These are phyloP conservation scores for Dryadomyces sulphureus DNA, from an alignment of 2,329 filamentous ascomycete species.

Conservation along the genomic window DNA sequence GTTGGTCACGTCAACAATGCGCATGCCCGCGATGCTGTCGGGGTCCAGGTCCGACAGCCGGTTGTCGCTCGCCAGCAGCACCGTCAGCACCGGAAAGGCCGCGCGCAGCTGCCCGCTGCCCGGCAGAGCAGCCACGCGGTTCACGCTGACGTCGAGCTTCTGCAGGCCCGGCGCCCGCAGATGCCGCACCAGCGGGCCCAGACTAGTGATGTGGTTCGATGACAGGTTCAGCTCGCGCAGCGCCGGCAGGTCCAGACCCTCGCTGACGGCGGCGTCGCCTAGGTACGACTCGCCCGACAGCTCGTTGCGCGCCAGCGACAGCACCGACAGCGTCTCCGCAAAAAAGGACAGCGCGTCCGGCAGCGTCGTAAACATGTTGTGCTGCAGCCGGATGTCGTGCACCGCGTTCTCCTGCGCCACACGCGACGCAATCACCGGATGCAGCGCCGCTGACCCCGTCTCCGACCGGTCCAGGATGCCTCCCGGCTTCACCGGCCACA, in stretches of 20 bases:
- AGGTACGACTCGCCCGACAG: conserved; percentile 52
- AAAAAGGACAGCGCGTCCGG: conserved; percentile 60
- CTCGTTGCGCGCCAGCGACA: conserved; percentile 66
- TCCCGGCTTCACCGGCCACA: conserved; percentile 41
- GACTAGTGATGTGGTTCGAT: conserved; percentile 56
- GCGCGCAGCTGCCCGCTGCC: conserved; percentile 33
- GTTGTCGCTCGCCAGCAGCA: conserved; percentile 67
- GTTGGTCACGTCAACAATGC: conserved; percentile 63
- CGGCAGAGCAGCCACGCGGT: conserved; percentile 62
- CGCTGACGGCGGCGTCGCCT: conserved; percentile 21
- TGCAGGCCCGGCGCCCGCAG: conserved; percentile 62
- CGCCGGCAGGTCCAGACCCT: conserved; percentile 52
- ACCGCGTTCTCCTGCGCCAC: conserved; percentile 36
- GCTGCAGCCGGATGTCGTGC: conserved; percentile 52
- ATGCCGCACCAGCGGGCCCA: conserved; percentile 49
- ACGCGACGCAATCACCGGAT: conserved; percentile 41
- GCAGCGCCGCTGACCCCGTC: conserved; percentile 45
- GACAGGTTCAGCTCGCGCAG: conserved; percentile 66
- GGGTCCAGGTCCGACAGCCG: conserved; percentile 58
- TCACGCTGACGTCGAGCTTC: conserved; percentile 68
- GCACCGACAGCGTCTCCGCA: conserved; percentile 50
- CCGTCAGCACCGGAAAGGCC: conserved; percentile 53
- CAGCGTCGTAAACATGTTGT: conserved; percentile 59
- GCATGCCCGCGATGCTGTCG: conserved; percentile 58
- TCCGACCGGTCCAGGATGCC: conserved; percentile 57